A percentile compares a stretch with the other conserved stretches of the same genome.
These are phyloP conservation scores for Pyrenochaeta sp. DNA, from an alignment of 2,329 filamentous ascomycete species.

Conservation along the genomic window DNA sequence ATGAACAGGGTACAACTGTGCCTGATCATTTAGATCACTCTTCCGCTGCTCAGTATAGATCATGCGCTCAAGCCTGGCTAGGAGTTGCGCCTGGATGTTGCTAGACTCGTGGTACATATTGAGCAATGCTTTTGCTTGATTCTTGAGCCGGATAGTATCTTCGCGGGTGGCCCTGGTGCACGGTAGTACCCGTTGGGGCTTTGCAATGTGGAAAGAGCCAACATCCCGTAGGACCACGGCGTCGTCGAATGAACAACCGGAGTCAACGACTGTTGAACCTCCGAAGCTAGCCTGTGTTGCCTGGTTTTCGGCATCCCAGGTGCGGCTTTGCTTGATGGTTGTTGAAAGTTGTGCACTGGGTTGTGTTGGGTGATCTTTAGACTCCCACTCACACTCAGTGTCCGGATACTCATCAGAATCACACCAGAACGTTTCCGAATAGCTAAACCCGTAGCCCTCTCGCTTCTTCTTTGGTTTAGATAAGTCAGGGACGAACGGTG, in stretches of 20 bases:
- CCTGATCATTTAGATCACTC: background rate
- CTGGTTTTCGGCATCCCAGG: background rate
- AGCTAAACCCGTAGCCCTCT: constrained; percentile 38
- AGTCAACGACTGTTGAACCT: background rate
- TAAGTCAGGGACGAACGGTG: constrained; percentile 11
- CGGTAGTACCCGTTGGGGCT: constrained; percentile 20
- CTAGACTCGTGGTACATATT: constrained; percentile 27
- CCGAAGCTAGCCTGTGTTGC: background rate
- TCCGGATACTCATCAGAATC: constrained; percentile 37
- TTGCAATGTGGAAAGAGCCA: constrained; percentile 27
- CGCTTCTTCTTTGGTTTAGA: constrained; percentile 26
- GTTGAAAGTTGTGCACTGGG: background rate
- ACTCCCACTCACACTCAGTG: constrained; percentile 27
- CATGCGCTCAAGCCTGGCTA: constrained; percentile 36
- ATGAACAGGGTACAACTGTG: constrained; percentile 3
- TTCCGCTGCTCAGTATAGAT: constrained; percentile 13
- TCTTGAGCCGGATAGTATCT: constrained; percentile 29
- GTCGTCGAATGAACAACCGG: constrained; percentile 30
- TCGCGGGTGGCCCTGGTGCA: constrained; percentile 35
- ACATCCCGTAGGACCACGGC: constrained; percentile 32
- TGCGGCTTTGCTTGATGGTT: constrained; percentile 1
- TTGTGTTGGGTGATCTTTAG: constrained; percentile 8
- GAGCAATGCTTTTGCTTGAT: constrained; percentile 24
- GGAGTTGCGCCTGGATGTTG: constrained; percentile 21
- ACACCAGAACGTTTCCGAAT: constrained; percentile 27